phyloP scores from a whole-genome alignment of 2,329 filamentous ascomycete species.

The Cercospora sesami region DNA sequence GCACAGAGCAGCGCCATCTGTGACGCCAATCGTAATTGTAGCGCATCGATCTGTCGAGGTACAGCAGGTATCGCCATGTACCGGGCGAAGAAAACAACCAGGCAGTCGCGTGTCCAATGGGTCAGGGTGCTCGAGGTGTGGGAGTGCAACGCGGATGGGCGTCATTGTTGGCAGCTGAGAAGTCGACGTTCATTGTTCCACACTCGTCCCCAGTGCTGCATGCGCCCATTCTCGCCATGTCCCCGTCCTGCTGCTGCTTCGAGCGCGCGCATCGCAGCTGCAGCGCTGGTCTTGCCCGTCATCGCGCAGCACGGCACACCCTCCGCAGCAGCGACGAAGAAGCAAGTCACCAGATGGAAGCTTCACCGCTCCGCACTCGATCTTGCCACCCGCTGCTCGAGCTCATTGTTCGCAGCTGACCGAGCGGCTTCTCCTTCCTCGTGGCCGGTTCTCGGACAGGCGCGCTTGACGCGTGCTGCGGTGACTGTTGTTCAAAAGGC shows the following conservation, averaged over 20 bases:
- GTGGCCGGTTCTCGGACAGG: background rate
- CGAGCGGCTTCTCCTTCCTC: background rate
- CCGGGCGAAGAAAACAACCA: background rate
- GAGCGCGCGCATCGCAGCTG: background rate
- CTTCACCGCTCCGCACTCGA: background rate
- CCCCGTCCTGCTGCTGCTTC: background rate
- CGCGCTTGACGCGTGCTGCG: background rate
- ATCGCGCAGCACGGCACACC: background rate
- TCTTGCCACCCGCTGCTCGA: background rate
- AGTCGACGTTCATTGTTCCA: background rate
- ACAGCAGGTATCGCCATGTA: background rate
- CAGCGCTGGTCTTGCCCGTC: background rate
- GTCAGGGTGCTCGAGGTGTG: background rate
- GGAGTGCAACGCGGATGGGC: background rate
- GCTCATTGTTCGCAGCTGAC: background rate
- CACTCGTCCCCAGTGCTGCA: background rate
- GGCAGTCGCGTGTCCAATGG: background rate
- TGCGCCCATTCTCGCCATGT: slow-evolving; percentile 2
- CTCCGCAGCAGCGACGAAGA: background rate
- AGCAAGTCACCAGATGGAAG: background rate
- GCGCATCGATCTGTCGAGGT: background rate
- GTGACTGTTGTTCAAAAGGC: background rate
- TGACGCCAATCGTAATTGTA: background rate
- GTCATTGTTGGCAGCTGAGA: background rate
- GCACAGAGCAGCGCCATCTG: background rate